Conservation (phyloP, 2,329 filamentous ascomycete genomes). For the Colletotrichum limetticola region DNA sequence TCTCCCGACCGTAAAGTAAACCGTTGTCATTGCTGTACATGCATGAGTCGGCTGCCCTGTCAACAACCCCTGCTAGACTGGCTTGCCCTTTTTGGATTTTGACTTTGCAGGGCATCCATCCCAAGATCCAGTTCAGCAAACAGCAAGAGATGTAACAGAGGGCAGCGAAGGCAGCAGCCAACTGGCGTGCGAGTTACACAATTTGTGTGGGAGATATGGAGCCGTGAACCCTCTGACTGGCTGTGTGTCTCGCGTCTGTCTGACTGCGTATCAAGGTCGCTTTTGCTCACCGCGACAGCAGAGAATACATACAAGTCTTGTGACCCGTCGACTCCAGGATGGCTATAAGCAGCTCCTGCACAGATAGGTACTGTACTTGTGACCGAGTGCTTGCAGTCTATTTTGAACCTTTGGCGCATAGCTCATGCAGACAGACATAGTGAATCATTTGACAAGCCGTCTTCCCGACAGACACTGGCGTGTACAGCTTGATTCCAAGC, state of each 20-base stretch:
- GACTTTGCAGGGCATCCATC: slow-evolving; percentile 22
- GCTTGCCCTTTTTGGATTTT: slow-evolving; percentile 34
- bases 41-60: slow-evolving; percentile 34
- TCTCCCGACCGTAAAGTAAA: slow-evolving; percentile 22
- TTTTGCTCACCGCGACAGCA: slow-evolving; percentile 19
- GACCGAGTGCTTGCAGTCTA: not conserved
- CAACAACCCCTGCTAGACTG: slow-evolving; percentile 20
- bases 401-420: not conserved
- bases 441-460: slow-evolving; percentile 6
- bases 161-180: not conserved
- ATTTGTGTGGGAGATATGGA: not conserved
- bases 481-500: slow-evolving; percentile 8
- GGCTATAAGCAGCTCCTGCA: slow-evolving; percentile 3
- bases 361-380: slow-evolving; percentile 5
- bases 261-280: slow-evolving; percentile 20
- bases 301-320: slow-evolving; percentile 6
- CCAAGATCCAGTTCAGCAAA: not conserved
- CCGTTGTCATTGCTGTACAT: slow-evolving; percentile 31
- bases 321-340: not conserved
- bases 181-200: not conserved
- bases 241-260: not conserved
- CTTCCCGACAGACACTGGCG: not conserved
- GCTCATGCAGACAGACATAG: not conserved
- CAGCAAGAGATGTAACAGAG: not conserved
- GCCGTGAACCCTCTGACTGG: not conserved